These are phyloP conservation scores for Wickerhamomyces silvicola DNA, from an alignment of 805 yeast species.

Conservation along the genomic window DNA sequence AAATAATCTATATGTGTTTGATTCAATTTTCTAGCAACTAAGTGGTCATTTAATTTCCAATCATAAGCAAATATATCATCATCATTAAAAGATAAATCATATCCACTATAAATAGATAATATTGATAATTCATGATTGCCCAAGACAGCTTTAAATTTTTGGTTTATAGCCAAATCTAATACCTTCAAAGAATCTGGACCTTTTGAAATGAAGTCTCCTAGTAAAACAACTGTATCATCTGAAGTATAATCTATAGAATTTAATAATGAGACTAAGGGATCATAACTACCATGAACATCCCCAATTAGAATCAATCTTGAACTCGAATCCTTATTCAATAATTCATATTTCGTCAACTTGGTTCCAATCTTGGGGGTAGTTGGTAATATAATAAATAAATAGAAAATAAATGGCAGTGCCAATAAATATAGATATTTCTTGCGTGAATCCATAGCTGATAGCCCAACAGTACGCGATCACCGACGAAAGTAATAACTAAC, in stretches of 20 bases:
- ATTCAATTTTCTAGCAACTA: conserved; percentile 28
- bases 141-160: conserved; percentile 64
- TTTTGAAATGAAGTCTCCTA: conserved; percentile 84
- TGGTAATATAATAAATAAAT: not conserved
- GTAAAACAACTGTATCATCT: conserved; percentile 54
- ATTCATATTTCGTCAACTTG: not conserved
- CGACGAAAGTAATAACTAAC: no score
- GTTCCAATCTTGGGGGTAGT: not conserved
- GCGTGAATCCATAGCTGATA: no score
- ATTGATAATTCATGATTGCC: conserved; percentile 87
- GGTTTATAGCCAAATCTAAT: conserved; percentile 53
- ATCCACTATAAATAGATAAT: conserved; percentile 51
- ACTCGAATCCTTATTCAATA: conserved; percentile 1
- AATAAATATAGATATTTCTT: no score
- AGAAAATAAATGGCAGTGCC: not conserved
- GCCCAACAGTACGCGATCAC: no score
- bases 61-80: conserved; percentile 15
- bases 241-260: conserved; percentile 40
- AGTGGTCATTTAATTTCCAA: no score
- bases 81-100: conserved; percentile 24
- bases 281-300: conserved; percentile 79
- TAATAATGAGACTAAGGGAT: conserved; percentile 48
- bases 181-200: conserved; percentile 74
- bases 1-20: conserved; percentile 58
- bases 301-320: conserved; percentile 65